Evolutionary conservation across 768 basidiomycete genomes (phyloP), one percentile per base, ranked within the genome.

Genomic region (Lactarius akahatsu): DNA sequence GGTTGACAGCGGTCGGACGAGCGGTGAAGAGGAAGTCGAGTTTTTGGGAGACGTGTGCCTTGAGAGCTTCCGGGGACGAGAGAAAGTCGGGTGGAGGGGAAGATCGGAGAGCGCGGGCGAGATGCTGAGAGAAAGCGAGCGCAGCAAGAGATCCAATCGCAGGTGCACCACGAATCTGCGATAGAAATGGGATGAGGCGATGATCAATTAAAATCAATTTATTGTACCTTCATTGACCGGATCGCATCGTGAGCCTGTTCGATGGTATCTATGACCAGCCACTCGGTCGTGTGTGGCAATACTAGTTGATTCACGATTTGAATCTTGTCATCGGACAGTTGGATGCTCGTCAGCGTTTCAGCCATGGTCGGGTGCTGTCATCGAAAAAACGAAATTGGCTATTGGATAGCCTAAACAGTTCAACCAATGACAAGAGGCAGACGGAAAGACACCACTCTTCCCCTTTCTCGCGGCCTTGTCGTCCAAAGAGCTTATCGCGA

Each of bases 1-100:
- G 89, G 78, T 98, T 98, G 71, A 98, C 96, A 7, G 96, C 96
- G 0, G 96, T 98, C 18, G 96, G 96, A n/a, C 96, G 85, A 2
- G 96, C 90, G 2, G 88, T 92, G 75, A 84, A 88, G 15, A 98
- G 83, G 76, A 85, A 89, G 47, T 86, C 83, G 56, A 95, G 81
- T 52, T 86, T 80, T 0, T 82, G 80, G 47, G 79, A 73, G 68
- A 96, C 75, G 75, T 91, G 80, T 0, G 75, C 75, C 59, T 80
- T 77, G 36, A 97, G 79, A 2, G 80, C 75, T 2, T 77, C 75
- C 0, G 83, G 76, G 0, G 88, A 85, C 3, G 80, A 72, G 23
- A 92, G 77, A 73, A 83, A 90, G 6, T 80, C 80, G 0, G 88
- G 88, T 2, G 70, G 63, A 0, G 85, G 80, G 1, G 79, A 74